phyloP scores from a whole-genome alignment of 1,139 yeast genomes.

The Geotrichum cucujoidarum region DNA sequence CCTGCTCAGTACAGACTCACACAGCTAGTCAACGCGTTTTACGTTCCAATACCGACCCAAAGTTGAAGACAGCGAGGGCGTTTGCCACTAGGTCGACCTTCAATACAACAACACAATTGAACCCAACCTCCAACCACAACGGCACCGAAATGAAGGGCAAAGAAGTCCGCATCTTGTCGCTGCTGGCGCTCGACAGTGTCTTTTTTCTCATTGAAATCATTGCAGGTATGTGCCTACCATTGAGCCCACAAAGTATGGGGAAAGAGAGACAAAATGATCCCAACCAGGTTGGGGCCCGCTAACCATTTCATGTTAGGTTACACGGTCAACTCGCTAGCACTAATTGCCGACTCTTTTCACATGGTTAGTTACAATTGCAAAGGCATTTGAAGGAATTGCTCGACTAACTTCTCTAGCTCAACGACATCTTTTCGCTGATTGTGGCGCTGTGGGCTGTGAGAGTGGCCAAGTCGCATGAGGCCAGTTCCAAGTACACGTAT shows the following conservation, averaged over 20 bases:
- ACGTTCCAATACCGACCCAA: too few relatives aligned
- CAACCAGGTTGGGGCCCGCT: background rate
- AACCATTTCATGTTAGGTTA: slow-evolving; percentile 43
- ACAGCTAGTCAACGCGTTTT: too few relatives aligned
- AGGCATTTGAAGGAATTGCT: too few relatives aligned
- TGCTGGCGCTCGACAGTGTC: slow-evolving; percentile 68
- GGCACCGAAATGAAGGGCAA: slow-evolving; percentile 42
- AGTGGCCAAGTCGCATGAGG: slow-evolving; percentile 75
- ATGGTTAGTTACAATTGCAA: too few relatives aligned
- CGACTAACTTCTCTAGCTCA: slow-evolving; percentile 46
- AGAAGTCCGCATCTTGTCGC: slow-evolving; percentile 67
- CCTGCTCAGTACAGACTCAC: too few relatives aligned
- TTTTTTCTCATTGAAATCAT: slow-evolving; percentile 84
- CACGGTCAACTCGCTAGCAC: slow-evolving; percentile 84
- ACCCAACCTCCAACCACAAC: too few relatives aligned
- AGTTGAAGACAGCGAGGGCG: too few relatives aligned
- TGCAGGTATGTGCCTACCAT: slow-evolving; percentile 36
- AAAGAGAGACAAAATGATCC: too few relatives aligned
- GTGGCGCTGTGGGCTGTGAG: slow-evolving; percentile 96
- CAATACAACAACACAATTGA: too few relatives aligned
- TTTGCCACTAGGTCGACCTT: too few relatives aligned
- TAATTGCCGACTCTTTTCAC: slow-evolving; percentile 94
- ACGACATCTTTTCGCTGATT: slow-evolving; percentile 82
- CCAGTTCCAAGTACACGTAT: slow-evolving; percentile 84
- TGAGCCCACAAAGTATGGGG: too few relatives aligned